Evolutionary conservation across 1,284 basidiomycete genomes (phyloP), one percentile per base, ranked within the genome.

Genomic region (Ceratobasidium sp.): DNA sequence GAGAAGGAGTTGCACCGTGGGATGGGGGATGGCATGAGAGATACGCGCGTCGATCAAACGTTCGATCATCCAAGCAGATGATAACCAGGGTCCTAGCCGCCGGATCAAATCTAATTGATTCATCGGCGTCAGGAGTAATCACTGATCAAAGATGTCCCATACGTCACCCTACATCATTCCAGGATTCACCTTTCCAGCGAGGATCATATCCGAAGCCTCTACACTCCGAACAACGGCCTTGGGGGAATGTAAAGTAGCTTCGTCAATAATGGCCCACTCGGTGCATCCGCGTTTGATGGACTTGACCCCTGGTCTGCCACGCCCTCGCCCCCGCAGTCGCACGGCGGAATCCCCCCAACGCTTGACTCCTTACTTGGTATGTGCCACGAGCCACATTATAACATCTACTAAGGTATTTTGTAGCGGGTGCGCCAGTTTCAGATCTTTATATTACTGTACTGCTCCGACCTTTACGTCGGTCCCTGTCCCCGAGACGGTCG

Each of bases 231-330:
- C 44, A 74, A 76, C 36, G 64, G 64, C 17, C 54, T 74, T 41
- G 73, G 74, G 29, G 74, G 69, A 2, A 65, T 77, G 36, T 56
- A 65, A 60, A 63, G 69, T 3, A 75, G 74, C 36, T 78, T 75
- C 47, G 75, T 79, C 31, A 64, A 73, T 22, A 77, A 94, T 41
- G 77, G 79, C 79, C 93, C 93, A 1, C 86, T 95, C 24, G 87
- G 91, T 6, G 86, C 83, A 78, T 94, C 93, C 3, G 89, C 89
- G 14, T 94, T 75, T 60, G 90, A 76, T 78, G 91, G 91, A 31
- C 87, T 94, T 50, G 95, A 97, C 84, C 95, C 95, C 22, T 97
- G 95, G 95, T 93, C 91, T 79, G 86, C 92, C 74, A 87, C 89
- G 8, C 94, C 94, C 1, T 91, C 90, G 75, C 94, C 94, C 24